These are phyloP conservation scores for Paramecium tetraurelia DNA, from an alignment of 73 alveolate genomes.

Conservation along the genomic window DNA sequence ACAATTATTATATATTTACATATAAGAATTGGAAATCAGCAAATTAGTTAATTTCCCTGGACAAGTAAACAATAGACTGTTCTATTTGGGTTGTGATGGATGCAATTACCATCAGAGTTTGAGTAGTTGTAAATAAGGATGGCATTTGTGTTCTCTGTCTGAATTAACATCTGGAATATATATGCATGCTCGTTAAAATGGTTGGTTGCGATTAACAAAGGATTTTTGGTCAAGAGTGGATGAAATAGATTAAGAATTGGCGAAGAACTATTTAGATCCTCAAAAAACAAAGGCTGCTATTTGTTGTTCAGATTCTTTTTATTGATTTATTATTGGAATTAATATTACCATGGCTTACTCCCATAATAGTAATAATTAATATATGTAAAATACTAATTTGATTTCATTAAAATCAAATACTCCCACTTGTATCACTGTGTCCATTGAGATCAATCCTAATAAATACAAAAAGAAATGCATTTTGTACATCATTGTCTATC, in stretches of 20 bases:
- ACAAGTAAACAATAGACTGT: not conserved
- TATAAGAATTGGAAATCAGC: slow-evolving; percentile 10
- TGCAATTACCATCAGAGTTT: slow-evolving; percentile 41
- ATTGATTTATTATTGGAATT: not conserved
- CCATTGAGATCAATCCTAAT: not conserved
- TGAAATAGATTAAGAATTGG: slow-evolving; percentile 39
- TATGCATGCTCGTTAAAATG: not conserved
- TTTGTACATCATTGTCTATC: not conserved
- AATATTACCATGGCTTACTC: not conserved
- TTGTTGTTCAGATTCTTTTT: slow-evolving; percentile 31
- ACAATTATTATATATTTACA: not conserved
- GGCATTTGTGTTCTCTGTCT: not conserved
- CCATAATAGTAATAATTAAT: not conserved
- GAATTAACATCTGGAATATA: slow-evolving; percentile 33
- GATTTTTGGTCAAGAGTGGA: slow-evolving; percentile 38
- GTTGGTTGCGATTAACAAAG: slow-evolving; percentile 20
- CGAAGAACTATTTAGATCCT: slow-evolving; percentile 35
- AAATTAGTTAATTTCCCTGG: slow-evolving; percentile 19
- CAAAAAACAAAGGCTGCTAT: slow-evolving; percentile 23
- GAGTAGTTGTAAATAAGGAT: slow-evolving; percentile 26
- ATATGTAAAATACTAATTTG: not conserved
- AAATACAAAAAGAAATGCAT: not conserved
- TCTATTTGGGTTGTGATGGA: slow-evolving; percentile 47
- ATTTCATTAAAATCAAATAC: not conserved
- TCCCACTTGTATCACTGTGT: not conserved